These are phyloP conservation scores for Buxus sempervirens DNA, from an alignment of 164 flowering plant genomes.

Conservation along the genomic window DNA sequence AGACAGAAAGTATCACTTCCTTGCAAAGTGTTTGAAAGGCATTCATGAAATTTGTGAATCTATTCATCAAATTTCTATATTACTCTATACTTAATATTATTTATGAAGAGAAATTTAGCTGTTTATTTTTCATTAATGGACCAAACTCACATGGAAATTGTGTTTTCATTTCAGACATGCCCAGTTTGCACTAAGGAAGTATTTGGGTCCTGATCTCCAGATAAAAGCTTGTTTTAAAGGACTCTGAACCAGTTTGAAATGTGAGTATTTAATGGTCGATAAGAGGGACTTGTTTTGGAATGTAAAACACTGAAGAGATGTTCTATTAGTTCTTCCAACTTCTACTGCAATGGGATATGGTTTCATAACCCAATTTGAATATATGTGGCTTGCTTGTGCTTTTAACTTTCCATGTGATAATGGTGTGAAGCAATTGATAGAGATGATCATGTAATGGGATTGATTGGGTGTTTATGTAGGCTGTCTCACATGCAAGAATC, in stretches of 20 bases:
- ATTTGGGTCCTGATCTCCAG: background rate
- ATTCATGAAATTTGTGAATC: background rate
- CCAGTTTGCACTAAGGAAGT: background rate
- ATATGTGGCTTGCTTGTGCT: no score
- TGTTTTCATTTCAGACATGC: background rate
- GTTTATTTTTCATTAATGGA: background rate
- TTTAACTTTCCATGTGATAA: no score
- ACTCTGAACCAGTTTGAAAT: no score
- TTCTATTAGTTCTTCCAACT: no score
- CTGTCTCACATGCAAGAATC: background rate
- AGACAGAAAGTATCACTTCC: no score
- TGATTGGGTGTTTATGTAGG: background rate
- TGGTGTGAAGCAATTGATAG: background rate
- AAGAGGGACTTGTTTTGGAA: background rate
- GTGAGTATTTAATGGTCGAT: background rate
- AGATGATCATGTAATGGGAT: background rate
- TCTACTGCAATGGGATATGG: no score
- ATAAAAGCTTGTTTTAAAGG: no score
- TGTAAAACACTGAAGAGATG: background rate
- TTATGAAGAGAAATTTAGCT: no score
- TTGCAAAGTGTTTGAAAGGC: background rate
- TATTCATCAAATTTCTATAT: background rate
- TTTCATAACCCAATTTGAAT: no score
- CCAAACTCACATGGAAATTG: background rate
- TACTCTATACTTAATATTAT: background rate